Percentiles rank a stretch among this genome's conserved stretches.
phyloP scores from a whole-genome alignment of 2,329 filamentous ascomycete species.

The Fusarium floridanum region DNA sequence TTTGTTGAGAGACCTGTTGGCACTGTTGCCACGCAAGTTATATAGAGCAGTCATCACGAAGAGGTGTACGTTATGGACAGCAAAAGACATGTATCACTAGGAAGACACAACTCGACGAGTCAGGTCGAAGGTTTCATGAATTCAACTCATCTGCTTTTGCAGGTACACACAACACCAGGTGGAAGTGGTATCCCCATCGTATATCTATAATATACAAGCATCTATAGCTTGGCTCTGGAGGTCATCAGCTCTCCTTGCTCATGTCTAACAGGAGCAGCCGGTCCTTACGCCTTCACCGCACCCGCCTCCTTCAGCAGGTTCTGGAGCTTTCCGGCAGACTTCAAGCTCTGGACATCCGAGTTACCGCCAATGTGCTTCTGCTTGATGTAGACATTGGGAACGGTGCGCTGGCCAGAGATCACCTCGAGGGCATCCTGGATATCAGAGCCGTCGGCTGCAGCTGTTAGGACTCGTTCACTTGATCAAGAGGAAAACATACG shows the following conservation, averaged over 20 bases:
- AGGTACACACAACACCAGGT: conserved; percentile 7
- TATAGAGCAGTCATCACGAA: conserved; percentile 49
- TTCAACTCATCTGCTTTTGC: conserved; percentile 30
- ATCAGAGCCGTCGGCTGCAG: conserved; percentile 80
- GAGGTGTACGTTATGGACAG: conserved; percentile 38
- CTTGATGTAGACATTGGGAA: conserved; percentile 95
- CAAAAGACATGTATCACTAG: conserved; percentile 41
- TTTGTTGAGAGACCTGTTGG: conserved; percentile 91
- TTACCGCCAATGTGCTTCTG: conserved; percentile 96
- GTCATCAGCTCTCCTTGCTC: conserved; percentile 29
- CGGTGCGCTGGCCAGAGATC: conserved; percentile 86
- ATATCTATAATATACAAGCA: not conserved
- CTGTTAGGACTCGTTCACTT: conserved; percentile 32
- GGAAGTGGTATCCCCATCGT: conserved; percentile 16
- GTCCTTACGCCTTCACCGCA: conserved; percentile 58
- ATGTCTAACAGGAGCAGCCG: conserved; percentile 8
- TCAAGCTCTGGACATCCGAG: conserved; percentile 80
- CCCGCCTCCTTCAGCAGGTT: conserved; percentile 57
- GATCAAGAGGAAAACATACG: conserved; percentile 65
- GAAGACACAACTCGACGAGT: conserved; percentile 30
- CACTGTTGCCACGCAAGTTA: conserved; percentile 84
- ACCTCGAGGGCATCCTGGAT: conserved; percentile 87
- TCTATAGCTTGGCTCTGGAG: conserved; percentile 44
- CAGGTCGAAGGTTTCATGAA: conserved; percentile 24
- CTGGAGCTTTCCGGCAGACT: conserved; percentile 59